Percentiles rank a stretch among this genome's conserved stretches.
Conservation (phyloP, 306 rosid genomes). For the Rubus idaeus region DNA sequence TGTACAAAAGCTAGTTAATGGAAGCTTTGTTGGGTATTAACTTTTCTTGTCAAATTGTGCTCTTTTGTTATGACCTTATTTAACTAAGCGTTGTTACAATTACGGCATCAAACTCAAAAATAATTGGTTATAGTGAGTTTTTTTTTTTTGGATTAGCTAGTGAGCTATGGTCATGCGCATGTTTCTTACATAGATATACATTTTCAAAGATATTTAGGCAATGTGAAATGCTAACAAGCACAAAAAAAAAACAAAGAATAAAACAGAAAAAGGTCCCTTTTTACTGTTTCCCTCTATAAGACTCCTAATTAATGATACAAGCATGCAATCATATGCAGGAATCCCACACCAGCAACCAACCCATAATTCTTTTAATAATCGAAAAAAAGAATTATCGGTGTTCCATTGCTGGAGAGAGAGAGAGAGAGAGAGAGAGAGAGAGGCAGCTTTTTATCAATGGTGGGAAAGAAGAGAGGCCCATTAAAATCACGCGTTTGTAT, state of each 20-base stretch:
- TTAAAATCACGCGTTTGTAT: constrained; percentile 29
- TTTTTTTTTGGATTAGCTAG: not conserved
- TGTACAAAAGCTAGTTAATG: constrained; percentile 32
- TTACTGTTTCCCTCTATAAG: constrained; percentile 18
- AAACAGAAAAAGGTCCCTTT: constrained; percentile 24
- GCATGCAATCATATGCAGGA: constrained; percentile 36
- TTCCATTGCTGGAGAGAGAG: constrained; percentile 20
- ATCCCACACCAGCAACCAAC: constrained; percentile 31
- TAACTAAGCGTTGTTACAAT: not conserved
- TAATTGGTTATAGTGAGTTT: not conserved
- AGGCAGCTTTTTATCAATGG: constrained; percentile 36
- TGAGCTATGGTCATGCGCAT: not conserved
- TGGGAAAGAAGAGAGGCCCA: constrained; percentile 41
- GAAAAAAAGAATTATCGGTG: constrained; percentile 32
- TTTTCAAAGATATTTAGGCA: not conserved
- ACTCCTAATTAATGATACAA: constrained; percentile 32
- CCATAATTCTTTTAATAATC: constrained; percentile 30
- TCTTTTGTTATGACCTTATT: constrained; percentile 24
- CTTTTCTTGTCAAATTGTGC: constrained; percentile 37
- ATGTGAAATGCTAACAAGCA: constrained; percentile 11
- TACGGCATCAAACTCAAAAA: not conserved
- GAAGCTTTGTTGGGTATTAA: constrained; percentile 31
- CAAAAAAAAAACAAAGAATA: constrained; percentile 21
- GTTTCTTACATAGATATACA: not conserved
- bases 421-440: not conserved